A percentile compares a stretch with the other conserved stretches of the same genome.
These are phyloP conservation scores for Brasilioporus rufonigricans DNA, from an alignment of 768 basidiomycete genomes.

Conservation along the genomic window DNA sequence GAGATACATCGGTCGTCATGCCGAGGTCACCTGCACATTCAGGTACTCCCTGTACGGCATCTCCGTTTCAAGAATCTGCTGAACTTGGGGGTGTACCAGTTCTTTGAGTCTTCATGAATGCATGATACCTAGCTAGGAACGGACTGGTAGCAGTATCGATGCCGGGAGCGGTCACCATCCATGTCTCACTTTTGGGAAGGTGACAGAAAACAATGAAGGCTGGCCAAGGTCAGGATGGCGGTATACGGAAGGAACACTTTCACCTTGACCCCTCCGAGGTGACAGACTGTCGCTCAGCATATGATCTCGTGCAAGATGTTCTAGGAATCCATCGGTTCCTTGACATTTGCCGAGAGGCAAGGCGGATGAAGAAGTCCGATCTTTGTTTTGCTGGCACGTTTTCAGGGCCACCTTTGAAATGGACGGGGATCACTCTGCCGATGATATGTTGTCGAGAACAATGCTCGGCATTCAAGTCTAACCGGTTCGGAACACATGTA, in stretches of 20 bases:
- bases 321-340: neutral
- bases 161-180: constrained; percentile 4
- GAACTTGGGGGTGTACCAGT: neutral
- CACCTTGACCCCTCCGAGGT: too few relatives aligned
- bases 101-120: neutral
- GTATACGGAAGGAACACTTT: neutral
- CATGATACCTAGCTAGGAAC: constrained; percentile 2
- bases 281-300: too few relatives aligned
- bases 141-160: neutral
- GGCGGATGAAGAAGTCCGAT: neutral
- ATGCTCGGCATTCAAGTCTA: too few relatives aligned
- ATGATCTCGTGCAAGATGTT: neutral
- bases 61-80: neutral
- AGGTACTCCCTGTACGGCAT: neutral
- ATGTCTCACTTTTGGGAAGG: neutral
- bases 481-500: too few relatives aligned
- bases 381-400: neutral
- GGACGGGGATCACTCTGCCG: neutral
- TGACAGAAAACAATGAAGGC: neutral
- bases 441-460: constrained; percentile 6
- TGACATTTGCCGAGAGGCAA: too few relatives aligned
- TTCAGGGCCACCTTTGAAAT: neutral
- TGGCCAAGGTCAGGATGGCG: constrained; percentile 5
- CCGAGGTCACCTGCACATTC: neutral
- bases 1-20: neutral